Percentiles rank a stretch among this genome's conserved stretches.
Evolutionary conservation across 129 eudicot genomes (phyloP).

Genomic region (Gnaphalium uliginosum): DNA sequence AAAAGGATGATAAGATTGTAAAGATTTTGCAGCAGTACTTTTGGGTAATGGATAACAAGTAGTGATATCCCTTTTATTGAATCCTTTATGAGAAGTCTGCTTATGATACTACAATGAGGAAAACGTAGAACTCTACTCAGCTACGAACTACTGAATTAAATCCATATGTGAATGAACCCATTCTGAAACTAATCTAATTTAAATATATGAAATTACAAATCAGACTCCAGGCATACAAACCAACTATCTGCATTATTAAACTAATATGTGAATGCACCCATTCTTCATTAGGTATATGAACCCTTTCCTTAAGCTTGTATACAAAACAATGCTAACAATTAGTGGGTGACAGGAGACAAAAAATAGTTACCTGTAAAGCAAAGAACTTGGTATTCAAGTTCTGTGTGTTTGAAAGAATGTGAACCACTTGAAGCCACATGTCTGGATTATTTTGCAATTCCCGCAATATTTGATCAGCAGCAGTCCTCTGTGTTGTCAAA

Average conservation of each 20-base stretch:
- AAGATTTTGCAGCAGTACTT: background rate
- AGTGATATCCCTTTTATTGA: background rate
- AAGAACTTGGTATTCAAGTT: constrained; percentile 89
- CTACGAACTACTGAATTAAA: background rate
- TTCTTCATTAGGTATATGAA: background rate
- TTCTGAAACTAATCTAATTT: background rate
- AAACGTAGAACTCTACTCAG: background rate
- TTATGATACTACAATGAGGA: background rate
- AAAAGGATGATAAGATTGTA: background rate
- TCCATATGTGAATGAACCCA: background rate
- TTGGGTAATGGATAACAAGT: background rate
- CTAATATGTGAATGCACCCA: background rate
- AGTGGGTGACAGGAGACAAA: background rate
- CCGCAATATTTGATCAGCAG: constrained; percentile 89
- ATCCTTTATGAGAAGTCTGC: background rate
- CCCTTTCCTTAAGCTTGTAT: background rate
- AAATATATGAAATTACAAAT: background rate
- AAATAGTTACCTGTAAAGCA: constrained; percentile 74
- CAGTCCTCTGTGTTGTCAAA: constrained; percentile 67
- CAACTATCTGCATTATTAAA: background rate
- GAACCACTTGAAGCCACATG: constrained; percentile 99
- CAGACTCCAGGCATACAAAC: background rate
- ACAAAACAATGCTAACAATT: background rate
- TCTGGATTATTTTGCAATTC: constrained; percentile 94
- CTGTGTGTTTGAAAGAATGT: constrained; percentile 75